These are phyloP conservation scores for Populus alba DNA, from an alignment of 345 rosid species.

Conservation along the genomic window DNA sequence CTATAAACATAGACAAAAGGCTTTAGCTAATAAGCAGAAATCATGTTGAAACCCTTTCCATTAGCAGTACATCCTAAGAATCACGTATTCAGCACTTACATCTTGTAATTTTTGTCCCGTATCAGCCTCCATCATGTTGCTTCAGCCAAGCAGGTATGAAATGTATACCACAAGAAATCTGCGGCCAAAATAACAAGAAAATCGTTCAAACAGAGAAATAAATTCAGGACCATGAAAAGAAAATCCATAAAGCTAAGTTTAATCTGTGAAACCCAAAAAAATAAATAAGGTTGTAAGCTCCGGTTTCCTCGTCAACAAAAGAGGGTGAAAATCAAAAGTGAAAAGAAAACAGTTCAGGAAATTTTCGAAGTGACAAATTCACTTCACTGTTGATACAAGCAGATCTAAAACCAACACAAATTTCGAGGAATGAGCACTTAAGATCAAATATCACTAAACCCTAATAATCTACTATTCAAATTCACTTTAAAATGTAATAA, in stretches of 20 bases:
- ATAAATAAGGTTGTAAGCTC: not conserved
- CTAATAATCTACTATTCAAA: not conserved
- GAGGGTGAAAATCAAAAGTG: not conserved
- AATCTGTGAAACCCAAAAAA: not conserved
- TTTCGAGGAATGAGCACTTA: not conserved
- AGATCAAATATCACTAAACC: not conserved
- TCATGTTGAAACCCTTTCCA: not conserved
- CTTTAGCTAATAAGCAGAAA: not conserved
- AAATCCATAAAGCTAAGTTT: constrained; percentile 9
- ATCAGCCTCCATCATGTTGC: constrained; percentile 27
- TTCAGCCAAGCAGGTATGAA: constrained; percentile 6
- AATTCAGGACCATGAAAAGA: not conserved
- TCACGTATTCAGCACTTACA: constrained; percentile 23
- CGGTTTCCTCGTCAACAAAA: not conserved
- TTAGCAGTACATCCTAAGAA: not conserved
- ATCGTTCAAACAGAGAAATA: not conserved
- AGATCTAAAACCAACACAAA: not conserved
- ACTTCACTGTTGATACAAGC: not conserved
- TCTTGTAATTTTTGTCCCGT: constrained; percentile 12
- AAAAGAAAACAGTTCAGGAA: not conserved
- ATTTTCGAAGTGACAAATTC: not conserved
- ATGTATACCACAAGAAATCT: constrained; percentile 13
- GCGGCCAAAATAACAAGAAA: constrained; percentile 1
- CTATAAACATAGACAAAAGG: not conserved
- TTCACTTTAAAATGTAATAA: not conserved